Evolutionary conservation across 139 green algal species (phyloP).

Genomic region (Chlorella ohadii): DNA sequence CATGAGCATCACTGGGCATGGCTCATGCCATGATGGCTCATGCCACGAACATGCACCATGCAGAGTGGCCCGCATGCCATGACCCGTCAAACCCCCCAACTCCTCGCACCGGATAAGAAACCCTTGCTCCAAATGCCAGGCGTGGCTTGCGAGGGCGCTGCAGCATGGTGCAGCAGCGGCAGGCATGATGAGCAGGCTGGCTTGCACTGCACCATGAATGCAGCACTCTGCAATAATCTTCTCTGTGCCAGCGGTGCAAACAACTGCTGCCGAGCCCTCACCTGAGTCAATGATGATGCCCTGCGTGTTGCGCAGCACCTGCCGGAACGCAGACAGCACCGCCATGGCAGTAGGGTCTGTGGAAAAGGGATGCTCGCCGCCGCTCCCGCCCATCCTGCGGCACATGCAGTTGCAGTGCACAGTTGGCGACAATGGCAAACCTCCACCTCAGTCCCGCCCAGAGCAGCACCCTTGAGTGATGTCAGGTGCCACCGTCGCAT

Average conservation of each 20-base stretch:
- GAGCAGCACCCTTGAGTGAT: no score
- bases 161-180: neutral
- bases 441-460: no score
- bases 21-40: neutral
- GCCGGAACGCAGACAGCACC: neutral
- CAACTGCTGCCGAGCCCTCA: neutral
- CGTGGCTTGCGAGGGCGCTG: slow-evolving; percentile 41
- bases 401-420: no score
- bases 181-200: neutral
- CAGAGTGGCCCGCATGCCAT: neutral
- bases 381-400: neutral
- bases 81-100: no score
- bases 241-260: no score
- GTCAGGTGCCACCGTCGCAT: no score
- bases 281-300: slow-evolving; percentile 58
- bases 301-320: slow-evolving; percentile 11
- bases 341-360: slow-evolving; percentile 13
- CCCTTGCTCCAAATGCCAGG: slow-evolving; percentile 36
- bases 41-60: no score
- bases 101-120: slow-evolving; percentile 11
- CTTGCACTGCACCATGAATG: no score
- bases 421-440: no score
- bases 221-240: no score
- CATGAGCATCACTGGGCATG: neutral
- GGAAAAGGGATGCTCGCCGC: neutral